These are phyloP conservation scores for Solanum hybrid DNA, from an alignment of 305 asterid genomes.

Conservation along the genomic window DNA sequence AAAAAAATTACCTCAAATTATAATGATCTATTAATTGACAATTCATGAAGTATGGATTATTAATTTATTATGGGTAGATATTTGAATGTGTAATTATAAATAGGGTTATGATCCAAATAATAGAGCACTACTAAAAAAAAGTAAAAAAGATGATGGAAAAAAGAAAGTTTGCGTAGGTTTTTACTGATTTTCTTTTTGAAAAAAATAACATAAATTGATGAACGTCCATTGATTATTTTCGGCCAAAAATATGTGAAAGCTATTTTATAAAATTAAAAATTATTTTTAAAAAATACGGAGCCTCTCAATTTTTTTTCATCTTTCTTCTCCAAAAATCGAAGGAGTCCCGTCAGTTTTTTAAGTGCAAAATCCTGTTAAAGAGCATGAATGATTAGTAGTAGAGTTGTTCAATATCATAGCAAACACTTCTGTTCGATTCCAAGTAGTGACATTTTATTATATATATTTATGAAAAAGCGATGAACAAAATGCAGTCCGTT, in stretches of 20 bases:
- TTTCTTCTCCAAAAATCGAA: not conserved
- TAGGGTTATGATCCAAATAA: not conserved
- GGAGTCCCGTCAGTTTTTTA: not conserved
- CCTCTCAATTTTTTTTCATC: not conserved
- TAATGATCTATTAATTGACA: not conserved
- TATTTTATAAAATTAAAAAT: not conserved
- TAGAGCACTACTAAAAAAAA: not conserved
- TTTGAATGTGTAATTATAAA: not conserved
- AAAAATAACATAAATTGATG: not conserved
- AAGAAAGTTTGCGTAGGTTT: not conserved
- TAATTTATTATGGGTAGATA: not conserved
- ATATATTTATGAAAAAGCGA: not conserved
- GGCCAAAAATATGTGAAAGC: not conserved
- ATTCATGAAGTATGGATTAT: not conserved
- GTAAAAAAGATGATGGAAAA: not conserved
- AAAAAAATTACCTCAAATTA: not conserved
- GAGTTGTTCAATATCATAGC: not conserved
- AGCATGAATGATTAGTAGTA: not conserved
- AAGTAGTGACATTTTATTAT: not conserved
- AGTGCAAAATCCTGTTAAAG: not conserved
- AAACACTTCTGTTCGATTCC: not conserved
- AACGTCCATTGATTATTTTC: not conserved
- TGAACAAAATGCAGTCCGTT: not conserved
- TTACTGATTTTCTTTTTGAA: not conserved
- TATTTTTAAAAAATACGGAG: not conserved